phyloP scores from a whole-genome alignment of 176 grass and related monocot species.

The Musa beccarii region DNA sequence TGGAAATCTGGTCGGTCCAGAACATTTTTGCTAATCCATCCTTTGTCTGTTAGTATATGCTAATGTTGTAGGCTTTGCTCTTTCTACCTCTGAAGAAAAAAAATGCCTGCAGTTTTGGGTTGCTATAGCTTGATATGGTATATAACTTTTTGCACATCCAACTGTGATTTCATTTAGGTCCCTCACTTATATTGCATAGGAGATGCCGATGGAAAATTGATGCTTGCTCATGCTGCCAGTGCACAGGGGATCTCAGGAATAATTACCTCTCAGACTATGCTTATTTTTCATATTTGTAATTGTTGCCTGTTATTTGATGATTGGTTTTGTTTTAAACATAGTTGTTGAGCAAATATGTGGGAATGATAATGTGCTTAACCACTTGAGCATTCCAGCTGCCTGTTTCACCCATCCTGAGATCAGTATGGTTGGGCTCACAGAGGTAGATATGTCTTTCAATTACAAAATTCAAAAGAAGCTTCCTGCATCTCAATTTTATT shows the following conservation, averaged over 20 bases:
- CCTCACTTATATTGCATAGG: conserved; percentile 94
- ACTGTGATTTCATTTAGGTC: conserved; percentile 31
- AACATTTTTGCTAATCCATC: not conserved
- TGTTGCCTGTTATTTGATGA: conserved; percentile 20
- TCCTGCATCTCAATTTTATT: no score
- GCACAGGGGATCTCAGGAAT: conserved; percentile 94
- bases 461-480: not conserved
- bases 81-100: not conserved
- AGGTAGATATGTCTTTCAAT: conserved; percentile 32
- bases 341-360: conserved; percentile 81
- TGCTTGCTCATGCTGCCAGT: conserved; percentile 99
- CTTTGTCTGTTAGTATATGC: not conserved
- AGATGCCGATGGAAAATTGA: conserved; percentile 93
- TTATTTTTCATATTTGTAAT: conserved; percentile 20
- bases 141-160: conserved; percentile 1
- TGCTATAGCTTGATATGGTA: not conserved
- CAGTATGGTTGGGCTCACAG: conserved; percentile 95
- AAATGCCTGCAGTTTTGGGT: not conserved
- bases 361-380: conserved; percentile 73
- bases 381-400: conserved; percentile 88
- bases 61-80: not conserved
- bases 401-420: conserved; percentile 99
- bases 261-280: not conserved
- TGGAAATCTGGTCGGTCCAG: conserved; percentile 60
- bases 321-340: conserved; percentile 28